These are phyloP conservation scores for Cenococcum geophilum DNA, from an alignment of 495 filamentous ascomycete genomes.

Conservation along the genomic window DNA sequence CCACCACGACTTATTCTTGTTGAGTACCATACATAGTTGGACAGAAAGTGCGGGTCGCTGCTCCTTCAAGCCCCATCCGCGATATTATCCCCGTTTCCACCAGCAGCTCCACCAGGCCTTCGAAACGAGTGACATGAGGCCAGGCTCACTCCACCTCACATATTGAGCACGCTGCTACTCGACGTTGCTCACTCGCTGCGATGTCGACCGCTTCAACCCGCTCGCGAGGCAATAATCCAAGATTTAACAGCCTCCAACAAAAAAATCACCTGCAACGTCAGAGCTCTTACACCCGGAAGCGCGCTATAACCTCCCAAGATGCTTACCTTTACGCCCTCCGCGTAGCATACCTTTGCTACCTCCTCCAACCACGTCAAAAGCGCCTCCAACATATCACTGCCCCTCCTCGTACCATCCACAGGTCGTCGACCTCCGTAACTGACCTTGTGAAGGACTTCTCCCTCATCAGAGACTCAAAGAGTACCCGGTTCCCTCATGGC, in stretches of 20 bases:
- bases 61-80: neutral
- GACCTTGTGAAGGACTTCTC: slow-evolving; percentile 71
- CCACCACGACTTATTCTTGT: too few species aligned
- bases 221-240: slow-evolving; percentile 24
- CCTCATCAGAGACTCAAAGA: slow-evolving; percentile 67
- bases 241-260: slow-evolving; percentile 51
- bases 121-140: neutral
- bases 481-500: slow-evolving; percentile 71
- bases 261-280: slow-evolving; percentile 47
- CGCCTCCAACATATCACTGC: slow-evolving; percentile 71
- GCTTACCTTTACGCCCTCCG: slow-evolving; percentile 87
- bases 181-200: slow-evolving; percentile 3
- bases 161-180: neutral
- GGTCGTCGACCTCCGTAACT: slow-evolving; percentile 64
- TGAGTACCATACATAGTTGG: neutral
- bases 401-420: slow-evolving; percentile 50
- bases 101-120: neutral
- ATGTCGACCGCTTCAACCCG: slow-evolving; percentile 22
- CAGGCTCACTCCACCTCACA: neutral
- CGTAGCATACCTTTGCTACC: slow-evolving; percentile 85
- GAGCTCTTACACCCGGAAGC: slow-evolving; percentile 46
- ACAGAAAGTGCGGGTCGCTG: neutral
- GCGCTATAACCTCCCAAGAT: slow-evolving; percentile 56
- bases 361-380: slow-evolving; percentile 83
- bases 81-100: neutral